These are phyloP conservation scores for Sedum album DNA, from an alignment of 164 flowering plant genomes.

Conservation along the genomic window DNA sequence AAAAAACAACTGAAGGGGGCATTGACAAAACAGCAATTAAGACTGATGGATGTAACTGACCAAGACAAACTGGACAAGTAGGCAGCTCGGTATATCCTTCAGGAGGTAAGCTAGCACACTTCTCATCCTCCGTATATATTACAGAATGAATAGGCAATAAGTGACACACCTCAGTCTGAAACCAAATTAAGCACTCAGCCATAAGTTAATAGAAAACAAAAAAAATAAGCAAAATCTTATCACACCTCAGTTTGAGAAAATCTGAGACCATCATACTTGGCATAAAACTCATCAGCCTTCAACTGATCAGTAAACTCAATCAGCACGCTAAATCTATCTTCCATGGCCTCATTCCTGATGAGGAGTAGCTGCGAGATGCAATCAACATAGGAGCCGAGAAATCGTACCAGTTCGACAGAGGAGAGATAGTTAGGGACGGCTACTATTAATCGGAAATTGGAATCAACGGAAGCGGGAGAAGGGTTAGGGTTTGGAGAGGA, in stretches of 20 bases:
- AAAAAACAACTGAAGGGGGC: not conserved
- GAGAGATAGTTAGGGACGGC: too few species aligned
- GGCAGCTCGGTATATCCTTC: slow-evolving; percentile 70
- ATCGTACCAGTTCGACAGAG: too few species aligned
- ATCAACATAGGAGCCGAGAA: not conserved
- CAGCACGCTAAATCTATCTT: slow-evolving; percentile 78
- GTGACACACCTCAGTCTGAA: slow-evolving; percentile 87
- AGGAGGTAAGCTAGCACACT: slow-evolving; percentile 58
- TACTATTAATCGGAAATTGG: too few species aligned
- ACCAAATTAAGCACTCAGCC: slow-evolving; percentile 1
- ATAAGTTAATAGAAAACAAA: not conserved
- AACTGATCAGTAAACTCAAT: slow-evolving; percentile 43
- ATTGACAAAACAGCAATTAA: not conserved
- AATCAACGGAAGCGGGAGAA: too few species aligned
- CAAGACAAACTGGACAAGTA: slow-evolving; percentile 88
- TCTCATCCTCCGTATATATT: slow-evolving; percentile 49
- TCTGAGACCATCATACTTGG: slow-evolving; percentile 48
- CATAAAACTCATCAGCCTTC: slow-evolving; percentile 50
- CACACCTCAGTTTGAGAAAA: slow-evolving; percentile 70
- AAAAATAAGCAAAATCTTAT: not conserved
- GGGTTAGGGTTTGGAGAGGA: slow-evolving; percentile 8
- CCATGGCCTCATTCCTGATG: slow-evolving; percentile 85
- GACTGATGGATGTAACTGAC: slow-evolving; percentile 18
- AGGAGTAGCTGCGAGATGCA: slow-evolving; percentile 43
- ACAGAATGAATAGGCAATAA: slow-evolving; percentile 48